Conservation (phyloP, 148 eudicot species). For the Spergularia marina region DNA sequence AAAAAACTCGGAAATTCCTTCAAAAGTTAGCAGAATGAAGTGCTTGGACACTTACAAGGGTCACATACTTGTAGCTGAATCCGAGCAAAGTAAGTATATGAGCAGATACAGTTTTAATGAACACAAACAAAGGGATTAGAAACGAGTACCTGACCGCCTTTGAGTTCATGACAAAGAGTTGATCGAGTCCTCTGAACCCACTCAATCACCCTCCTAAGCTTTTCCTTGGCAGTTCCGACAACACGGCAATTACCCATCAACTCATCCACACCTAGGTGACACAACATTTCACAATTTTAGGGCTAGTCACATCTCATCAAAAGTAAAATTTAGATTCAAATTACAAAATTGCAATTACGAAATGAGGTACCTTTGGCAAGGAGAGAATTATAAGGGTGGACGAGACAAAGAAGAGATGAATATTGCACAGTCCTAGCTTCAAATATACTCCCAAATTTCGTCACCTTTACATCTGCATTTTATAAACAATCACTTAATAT, state of each 20-base stretch:
- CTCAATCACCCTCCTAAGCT: slow-evolving; percentile 61
- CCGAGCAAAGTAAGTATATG: neutral
- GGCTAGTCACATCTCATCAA: neutral
- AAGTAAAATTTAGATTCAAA: neutral
- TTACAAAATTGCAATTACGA: neutral
- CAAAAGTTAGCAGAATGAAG: too few species aligned
- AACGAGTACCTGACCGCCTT: slow-evolving; percentile 40
- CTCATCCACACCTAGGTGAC: slow-evolving; percentile 43
- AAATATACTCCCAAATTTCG: slow-evolving; percentile 46
- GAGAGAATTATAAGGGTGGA: slow-evolving; percentile 42
- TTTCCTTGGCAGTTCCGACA: slow-evolving; percentile 51
- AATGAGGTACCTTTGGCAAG: slow-evolving; percentile 44
- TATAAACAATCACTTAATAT: neutral
- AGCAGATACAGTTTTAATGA: neutral
- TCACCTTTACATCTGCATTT: slow-evolving; percentile 55
- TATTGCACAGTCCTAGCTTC: slow-evolving; percentile 66
- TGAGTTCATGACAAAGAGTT: slow-evolving; percentile 33
- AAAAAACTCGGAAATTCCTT: too few species aligned
- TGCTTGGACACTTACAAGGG: too few species aligned
- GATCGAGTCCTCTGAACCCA: slow-evolving; percentile 58
- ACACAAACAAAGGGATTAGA: neutral
- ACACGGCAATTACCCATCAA: slow-evolving; percentile 46
- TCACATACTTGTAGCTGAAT: too few species aligned
- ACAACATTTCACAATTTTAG: neutral
- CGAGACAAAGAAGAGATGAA: slow-evolving; percentile 56